Percentiles rank a stretch among this genome's conserved stretches.
These are phyloP conservation scores for Alternaria consortialis DNA, from an alignment of 2,329 filamentous ascomycete species.

Conservation along the genomic window DNA sequence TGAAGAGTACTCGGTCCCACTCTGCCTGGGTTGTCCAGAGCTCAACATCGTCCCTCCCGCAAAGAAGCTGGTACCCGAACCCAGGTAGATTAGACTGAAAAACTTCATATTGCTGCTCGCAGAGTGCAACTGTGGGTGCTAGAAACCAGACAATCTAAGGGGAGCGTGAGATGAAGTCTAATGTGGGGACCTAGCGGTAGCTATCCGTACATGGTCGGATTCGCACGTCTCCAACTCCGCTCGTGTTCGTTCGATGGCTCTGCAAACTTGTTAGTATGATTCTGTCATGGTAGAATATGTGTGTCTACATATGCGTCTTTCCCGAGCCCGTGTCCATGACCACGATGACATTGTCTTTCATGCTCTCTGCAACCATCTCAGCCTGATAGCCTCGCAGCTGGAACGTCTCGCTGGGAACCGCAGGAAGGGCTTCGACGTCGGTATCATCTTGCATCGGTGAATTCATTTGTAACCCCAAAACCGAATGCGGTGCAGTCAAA, in stretches of 20 bases:
- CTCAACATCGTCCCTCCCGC: constrained; percentile 73
- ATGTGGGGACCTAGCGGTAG: neutral
- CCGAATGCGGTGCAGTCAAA: neutral
- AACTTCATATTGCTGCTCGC: constrained; percentile 54
- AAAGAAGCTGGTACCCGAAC: constrained; percentile 69
- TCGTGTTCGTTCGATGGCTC: constrained; percentile 56
- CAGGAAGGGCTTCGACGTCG: constrained; percentile 6
- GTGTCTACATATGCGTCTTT: constrained; percentile 56
- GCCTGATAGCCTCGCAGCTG: constrained; percentile 57
- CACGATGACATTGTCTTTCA: constrained; percentile 58
- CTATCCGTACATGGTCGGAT: constrained; percentile 45
- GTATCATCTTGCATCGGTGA: constrained; percentile 11
- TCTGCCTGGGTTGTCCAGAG: constrained; percentile 73
- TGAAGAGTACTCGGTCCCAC: constrained; percentile 73
- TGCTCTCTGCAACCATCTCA: constrained; percentile 59
- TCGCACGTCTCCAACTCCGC: constrained; percentile 53
- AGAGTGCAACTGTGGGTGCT: constrained; percentile 56
- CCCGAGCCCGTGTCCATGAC: constrained; percentile 61
- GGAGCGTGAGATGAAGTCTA: constrained; percentile 13
- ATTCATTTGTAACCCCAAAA: constrained; percentile 1
- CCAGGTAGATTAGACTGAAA: constrained; percentile 52
- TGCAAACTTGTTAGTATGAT: constrained; percentile 25
- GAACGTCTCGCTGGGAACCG: constrained; percentile 24
- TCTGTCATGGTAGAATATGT: neutral
- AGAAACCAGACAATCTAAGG: constrained; percentile 56